phyloP scores from a whole-genome alignment of 2,329 filamentous ascomycete genomes.

The Cercospora sp. region DNA sequence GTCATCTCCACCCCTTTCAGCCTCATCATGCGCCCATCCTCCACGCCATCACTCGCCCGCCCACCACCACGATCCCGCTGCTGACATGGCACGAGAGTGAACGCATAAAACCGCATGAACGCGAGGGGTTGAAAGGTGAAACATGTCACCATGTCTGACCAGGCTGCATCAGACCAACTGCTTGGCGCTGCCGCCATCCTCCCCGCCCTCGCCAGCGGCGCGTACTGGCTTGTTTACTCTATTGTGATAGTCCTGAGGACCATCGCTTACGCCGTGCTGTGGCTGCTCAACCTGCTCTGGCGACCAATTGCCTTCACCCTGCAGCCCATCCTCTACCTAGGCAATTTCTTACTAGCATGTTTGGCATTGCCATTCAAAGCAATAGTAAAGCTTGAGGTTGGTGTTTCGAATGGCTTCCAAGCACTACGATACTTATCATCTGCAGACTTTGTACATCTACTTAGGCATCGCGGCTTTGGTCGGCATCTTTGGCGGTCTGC shows the following conservation, averaged over 20 bases:
- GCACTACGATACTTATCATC: constrained; percentile 22
- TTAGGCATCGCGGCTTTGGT: constrained; percentile 67
- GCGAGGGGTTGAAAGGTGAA: not conserved
- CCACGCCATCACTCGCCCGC: not conserved
- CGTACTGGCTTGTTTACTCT: constrained; percentile 33
- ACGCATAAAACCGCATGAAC: not conserved
- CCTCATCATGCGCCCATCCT: constrained; percentile 3
- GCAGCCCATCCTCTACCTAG: constrained; percentile 54
- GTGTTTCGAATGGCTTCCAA: constrained; percentile 1
- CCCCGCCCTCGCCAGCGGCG: constrained; percentile 25
- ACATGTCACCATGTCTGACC: constrained; percentile 4
- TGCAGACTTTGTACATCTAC: constrained; percentile 55
- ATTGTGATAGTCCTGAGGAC: constrained; percentile 43
- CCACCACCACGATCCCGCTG: not conserved
- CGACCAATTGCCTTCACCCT: constrained; percentile 49
- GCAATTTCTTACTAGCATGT: constrained; percentile 43
- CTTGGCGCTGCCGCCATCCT: not conserved
- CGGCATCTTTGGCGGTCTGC: constrained; percentile 63
- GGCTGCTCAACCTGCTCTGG: constrained; percentile 51
- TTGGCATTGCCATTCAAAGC: constrained; percentile 53
- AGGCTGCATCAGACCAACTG: not conserved
- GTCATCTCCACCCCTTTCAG: not conserved
- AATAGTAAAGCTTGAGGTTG: constrained; percentile 58
- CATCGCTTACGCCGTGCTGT: constrained; percentile 41
- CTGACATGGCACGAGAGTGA: not conserved